These are phyloP conservation scores for Claviceps lovelessii DNA, from an alignment of 2,329 filamentous ascomycete genomes.

Conservation along the genomic window DNA sequence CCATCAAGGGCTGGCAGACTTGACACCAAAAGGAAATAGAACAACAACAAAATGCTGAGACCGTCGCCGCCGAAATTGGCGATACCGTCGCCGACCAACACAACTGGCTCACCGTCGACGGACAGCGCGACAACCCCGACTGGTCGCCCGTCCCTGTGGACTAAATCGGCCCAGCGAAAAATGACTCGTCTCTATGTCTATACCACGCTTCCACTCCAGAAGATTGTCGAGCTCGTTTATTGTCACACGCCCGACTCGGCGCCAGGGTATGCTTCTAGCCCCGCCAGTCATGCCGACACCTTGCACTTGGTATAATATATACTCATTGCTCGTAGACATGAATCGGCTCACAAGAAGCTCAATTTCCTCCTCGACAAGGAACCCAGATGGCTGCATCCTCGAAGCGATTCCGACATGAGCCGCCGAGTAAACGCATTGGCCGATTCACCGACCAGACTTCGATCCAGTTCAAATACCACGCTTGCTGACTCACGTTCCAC, in stretches of 20 bases:
- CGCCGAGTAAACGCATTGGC: slow-evolving; percentile 32
- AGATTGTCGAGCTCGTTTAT: slow-evolving; percentile 35
- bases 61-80: slow-evolving; percentile 2
- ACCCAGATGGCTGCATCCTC: slow-evolving; percentile 41
- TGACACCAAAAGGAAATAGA: neutral
- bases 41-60: neutral
- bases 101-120: slow-evolving; percentile 2
- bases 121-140: slow-evolving; percentile 9
- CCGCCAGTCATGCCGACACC: neutral
- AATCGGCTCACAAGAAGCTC: slow-evolving; percentile 45
- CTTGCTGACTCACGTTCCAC: neutral
- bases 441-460: slow-evolving; percentile 22
- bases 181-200: slow-evolving; percentile 43
- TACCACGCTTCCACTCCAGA: slow-evolving; percentile 36
- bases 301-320: neutral
- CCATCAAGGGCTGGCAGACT: neutral
- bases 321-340: slow-evolving; percentile 26
- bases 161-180: slow-evolving; percentile 35
- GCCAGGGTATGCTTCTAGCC: slow-evolving; percentile 28
- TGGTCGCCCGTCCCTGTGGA: slow-evolving; percentile 45
- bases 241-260: slow-evolving; percentile 25
- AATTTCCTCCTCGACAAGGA: slow-evolving; percentile 43
- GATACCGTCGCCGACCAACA: neutral
- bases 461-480: neutral
- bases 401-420: slow-evolving; percentile 35